phyloP scores from a whole-genome alignment of 2,329 filamentous ascomycete genomes.

The Colletotrichum salicis region DNA sequence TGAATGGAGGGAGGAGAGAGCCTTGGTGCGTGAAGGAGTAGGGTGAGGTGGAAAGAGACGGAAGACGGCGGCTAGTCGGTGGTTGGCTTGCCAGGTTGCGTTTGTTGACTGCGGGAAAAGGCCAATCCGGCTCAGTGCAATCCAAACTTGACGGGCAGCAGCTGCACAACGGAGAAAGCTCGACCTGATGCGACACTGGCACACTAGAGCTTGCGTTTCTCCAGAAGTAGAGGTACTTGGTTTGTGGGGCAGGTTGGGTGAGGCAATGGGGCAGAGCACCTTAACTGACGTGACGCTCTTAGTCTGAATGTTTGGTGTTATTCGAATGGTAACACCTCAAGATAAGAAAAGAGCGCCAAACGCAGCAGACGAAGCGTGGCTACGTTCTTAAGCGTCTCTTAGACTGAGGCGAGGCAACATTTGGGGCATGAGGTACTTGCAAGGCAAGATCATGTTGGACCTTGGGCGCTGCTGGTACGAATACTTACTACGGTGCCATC shows the following conservation, averaged over 20 bases:
- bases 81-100: slow-evolving; percentile 4
- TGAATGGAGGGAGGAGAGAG: background rate
- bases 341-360: background rate
- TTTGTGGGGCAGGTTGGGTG: background rate
- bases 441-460: background rate
- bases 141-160: background rate
- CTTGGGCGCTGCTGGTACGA: background rate
- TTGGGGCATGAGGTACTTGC: too few species aligned
- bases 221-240: slow-evolving; percentile 6
- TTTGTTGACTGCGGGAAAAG: slow-evolving; percentile 13
- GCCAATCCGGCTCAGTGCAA: slow-evolving; percentile 2
- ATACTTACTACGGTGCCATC: slow-evolving; percentile 3
- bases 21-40: background rate
- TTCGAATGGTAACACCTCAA: background rate
- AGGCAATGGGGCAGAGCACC: background rate
- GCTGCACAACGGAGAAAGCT: background rate
- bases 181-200: background rate
- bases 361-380: background rate
- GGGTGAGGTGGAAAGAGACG: slow-evolving; percentile 25
- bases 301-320: background rate
- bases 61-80: slow-evolving; percentile 15
- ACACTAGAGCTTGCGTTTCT: background rate
- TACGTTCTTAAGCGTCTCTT: background rate
- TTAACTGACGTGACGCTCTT: background rate
- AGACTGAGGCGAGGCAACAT: background rate